Percentiles rank a stretch among this genome's conserved stretches.
Evolutionary conservation across 495 filamentous ascomycete genomes (phyloP).

Genomic region (Astrothelium subdiscretum): DNA sequence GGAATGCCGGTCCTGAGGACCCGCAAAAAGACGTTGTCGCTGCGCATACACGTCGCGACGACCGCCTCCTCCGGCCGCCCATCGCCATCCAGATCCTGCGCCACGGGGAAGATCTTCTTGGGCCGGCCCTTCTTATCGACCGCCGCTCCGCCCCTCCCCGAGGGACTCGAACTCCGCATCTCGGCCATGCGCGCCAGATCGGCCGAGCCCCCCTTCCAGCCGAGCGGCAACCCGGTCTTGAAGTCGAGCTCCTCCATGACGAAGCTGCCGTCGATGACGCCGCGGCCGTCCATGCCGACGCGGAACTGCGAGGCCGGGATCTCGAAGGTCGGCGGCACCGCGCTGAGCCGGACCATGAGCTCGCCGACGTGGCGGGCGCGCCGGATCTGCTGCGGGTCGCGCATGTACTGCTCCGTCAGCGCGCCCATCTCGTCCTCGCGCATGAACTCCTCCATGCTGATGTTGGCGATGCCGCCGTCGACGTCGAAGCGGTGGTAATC

Average conservation of each 20-base stretch:
- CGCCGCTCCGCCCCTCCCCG: slow-evolving; percentile 15
- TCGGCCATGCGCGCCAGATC: slow-evolving; percentile 10
- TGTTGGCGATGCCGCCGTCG: slow-evolving; percentile 21
- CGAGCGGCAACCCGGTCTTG: slow-evolving; percentile 22
- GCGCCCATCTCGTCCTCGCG: slow-evolving; percentile 24
- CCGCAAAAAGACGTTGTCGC: slow-evolving; percentile 19
- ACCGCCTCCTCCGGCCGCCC: slow-evolving; percentile 18
- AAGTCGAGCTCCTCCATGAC: slow-evolving; percentile 19
- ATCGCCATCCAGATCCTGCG: slow-evolving; percentile 21
- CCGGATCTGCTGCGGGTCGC: slow-evolving; percentile 18
- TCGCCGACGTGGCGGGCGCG: slow-evolving; percentile 14
- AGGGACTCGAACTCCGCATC: slow-evolving; percentile 13
- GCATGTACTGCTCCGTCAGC: slow-evolving; percentile 24
- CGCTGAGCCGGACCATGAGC: slow-evolving; percentile 15
- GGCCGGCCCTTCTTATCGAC: slow-evolving; percentile 14
- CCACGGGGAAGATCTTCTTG: slow-evolving; percentile 20
- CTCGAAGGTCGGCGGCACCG: slow-evolving; percentile 19
- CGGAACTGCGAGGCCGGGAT: slow-evolving; percentile 16
- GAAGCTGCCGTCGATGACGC: slow-evolving; percentile 13
- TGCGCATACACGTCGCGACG: slow-evolving; percentile 17
- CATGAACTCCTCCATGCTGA: slow-evolving; percentile 25
- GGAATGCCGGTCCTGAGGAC: slow-evolving; percentile 21
- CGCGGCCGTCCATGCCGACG: slow-evolving; percentile 16
- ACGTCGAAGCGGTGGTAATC: slow-evolving; percentile 24
- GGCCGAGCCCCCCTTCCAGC: slow-evolving; percentile 7